Base-by-base conservation (phyloP, 805 yeast genomes). In the Saccharomycopsis fibuligera region DNA sequence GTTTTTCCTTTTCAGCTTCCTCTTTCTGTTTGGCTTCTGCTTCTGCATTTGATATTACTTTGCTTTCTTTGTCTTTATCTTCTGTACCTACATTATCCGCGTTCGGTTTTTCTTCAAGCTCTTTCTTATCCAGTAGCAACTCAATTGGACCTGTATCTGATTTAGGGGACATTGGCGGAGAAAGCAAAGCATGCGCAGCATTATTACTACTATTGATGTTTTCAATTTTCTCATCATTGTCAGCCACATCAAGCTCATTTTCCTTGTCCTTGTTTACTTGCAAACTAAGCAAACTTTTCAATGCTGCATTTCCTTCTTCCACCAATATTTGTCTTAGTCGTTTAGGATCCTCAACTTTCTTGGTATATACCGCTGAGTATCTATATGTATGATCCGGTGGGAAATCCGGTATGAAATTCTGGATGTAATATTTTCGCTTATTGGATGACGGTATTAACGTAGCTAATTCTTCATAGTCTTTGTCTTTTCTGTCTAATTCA, bases 351-450 rank as follows among this genome's bases (percentile, higher is more conserved):
- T 81, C 75, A 14, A 81, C 65, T 19, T 81, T 70, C 22, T 77
- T 69, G 48, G 81, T 73, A 61, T 70, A 89, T 54, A 74, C 73
- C 0, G 96, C 84, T 0, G 96, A 85, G 48, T 81, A 76, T 63
- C 78, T 80, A 62, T 84, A 91, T 0, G 98, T 91, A 64, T 90
- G 95, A 58, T 88, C 96, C 0, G 98, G 96, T 1, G 99, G 99
- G 25, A 91, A 71, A 10, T 79, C 79, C 0, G 99, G 99, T 57
- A 91, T 67, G 81, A 89, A 89, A 4, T 67, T 60, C 0, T 95
- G 95, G 5, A 86, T 73, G 51, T 78, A 77, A 4, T 62, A 60
- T 42, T 67, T 67, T 33, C 63, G 55, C 24, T 63, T 60, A 21
- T 69, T 66, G 1, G 66, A 62, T 31, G 81, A 66, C 48, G 81